Conservation (phyloP, 225 moss, liverwort and hornwort species). For the Bryum argenteum region DNA sequence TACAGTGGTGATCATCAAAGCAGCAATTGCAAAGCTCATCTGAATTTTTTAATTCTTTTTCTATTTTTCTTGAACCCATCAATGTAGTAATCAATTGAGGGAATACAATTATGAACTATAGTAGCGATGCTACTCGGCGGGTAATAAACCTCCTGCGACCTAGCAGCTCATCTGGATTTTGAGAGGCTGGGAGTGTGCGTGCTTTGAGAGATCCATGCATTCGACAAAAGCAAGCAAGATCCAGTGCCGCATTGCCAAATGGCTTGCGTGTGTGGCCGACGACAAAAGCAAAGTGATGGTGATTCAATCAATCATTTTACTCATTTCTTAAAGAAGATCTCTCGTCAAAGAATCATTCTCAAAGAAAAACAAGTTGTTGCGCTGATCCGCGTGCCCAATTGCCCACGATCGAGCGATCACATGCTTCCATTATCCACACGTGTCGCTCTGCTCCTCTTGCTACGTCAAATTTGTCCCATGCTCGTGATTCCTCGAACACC, state of each 20-base stretch:
- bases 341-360: neutral
- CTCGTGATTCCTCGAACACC: no score
- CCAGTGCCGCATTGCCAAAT: neutral
- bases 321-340: neutral
- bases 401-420: no score
- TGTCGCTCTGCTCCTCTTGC: neutral
- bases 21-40: neutral
- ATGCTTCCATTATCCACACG: neutral
- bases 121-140: no score
- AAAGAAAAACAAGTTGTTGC: neutral
- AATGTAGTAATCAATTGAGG: no score
- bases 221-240: neutral
- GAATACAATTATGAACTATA: no score
- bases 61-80: no score
- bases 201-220: neutral
- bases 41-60: no score
- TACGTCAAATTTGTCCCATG: neutral
- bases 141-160: no score
- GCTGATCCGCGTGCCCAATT: no score
- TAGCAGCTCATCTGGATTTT: neutral
- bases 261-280: neutral
- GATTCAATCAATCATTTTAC: neutral
- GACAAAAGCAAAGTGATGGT: neutral
- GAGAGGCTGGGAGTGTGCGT: neutral
- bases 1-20: neutral